Evolutionary conservation across 2,329 filamentous ascomycete genomes (phyloP).

Genomic region (Corynespora cassiicola): DNA sequence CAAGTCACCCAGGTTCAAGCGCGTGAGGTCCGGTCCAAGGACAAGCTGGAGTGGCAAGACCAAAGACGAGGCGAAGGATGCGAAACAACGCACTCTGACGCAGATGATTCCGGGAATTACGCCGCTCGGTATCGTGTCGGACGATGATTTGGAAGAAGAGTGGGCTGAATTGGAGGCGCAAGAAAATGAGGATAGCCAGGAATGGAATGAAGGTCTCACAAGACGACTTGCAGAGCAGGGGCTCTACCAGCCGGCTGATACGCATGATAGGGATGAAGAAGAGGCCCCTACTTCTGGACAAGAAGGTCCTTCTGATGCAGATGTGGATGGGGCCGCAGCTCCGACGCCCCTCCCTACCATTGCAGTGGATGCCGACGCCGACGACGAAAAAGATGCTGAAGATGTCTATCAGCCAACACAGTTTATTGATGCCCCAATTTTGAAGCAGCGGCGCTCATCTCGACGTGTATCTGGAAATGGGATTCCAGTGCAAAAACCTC

Average conservation of each 20-base stretch:
- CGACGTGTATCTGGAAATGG: conserved; percentile 6
- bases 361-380: conserved; percentile 13
- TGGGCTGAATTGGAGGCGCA: conserved; percentile 22
- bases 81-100: conserved; percentile 39
- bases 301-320: neutral
- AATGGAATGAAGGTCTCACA: conserved; percentile 19
- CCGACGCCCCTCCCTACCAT: neutral
- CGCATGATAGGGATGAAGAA: neutral
- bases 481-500: conserved; percentile 1
- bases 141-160: conserved; percentile 25
- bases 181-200: conserved; percentile 15
- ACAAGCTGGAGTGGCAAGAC: conserved; percentile 27
- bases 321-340: conserved; percentile 4
- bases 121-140: conserved; percentile 18
- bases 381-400: conserved; percentile 16
- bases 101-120: conserved; percentile 41
- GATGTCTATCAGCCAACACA: conserved; percentile 38
- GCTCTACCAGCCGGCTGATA: conserved; percentile 9
- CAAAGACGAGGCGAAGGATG: conserved; percentile 19
- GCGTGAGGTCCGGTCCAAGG: conserved; percentile 23
- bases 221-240: conserved; percentile 25
- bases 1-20: conserved; percentile 32
- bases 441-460: conserved; percentile 16
- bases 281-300: neutral
- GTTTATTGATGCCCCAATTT: conserved; percentile 26